A percentile compares a stretch with the other conserved stretches of the same genome.
phyloP scores from a whole-genome alignment of 768 basidiomycete species.

The Kwoniella bestiolae region DNA sequence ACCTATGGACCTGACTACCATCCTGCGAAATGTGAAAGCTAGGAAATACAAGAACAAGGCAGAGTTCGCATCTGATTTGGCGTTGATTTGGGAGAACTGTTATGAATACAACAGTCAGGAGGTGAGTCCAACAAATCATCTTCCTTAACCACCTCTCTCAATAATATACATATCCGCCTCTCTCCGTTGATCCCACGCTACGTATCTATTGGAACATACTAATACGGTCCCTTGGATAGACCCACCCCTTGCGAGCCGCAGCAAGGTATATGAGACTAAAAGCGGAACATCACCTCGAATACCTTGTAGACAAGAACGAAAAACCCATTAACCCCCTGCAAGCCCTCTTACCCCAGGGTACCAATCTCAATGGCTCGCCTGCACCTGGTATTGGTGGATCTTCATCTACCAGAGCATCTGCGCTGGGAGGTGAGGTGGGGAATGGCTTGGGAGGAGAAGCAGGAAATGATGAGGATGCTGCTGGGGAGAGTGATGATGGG shows the following conservation, averaged over 20 bases:
- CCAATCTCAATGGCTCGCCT: constrained; percentile 10
- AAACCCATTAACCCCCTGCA: constrained; percentile 19
- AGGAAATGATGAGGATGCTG: constrained; percentile 47
- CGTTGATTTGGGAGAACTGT: constrained; percentile 97
- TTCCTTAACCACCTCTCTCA: not conserved
- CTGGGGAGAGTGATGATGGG: constrained; percentile 45
- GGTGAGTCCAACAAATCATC: constrained; percentile 62
- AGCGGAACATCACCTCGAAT: constrained; percentile 80
- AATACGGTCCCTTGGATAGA: constrained; percentile 62
- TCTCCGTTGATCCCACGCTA: too few species aligned
- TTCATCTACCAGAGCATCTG: not conserved
- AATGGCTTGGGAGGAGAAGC: not conserved
- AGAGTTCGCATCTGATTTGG: constrained; percentile 90
- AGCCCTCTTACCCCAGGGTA: constrained; percentile 17
- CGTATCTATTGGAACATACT: not conserved
- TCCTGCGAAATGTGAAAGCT: constrained; percentile 89
- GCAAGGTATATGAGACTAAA: constrained; percentile 80
- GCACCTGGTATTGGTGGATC: not conserved
- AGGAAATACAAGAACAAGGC: constrained; percentile 91
- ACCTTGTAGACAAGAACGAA: constrained; percentile 87
- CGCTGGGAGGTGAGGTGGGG: not conserved
- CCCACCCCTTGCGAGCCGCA: constrained; percentile 82
- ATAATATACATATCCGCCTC: not conserved
- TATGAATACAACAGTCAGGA: constrained; percentile 87
- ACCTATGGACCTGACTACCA: constrained; percentile 94